Conservation (phyloP, 2,329 filamentous ascomycete species). For the Claviceps spartinae region DNA sequence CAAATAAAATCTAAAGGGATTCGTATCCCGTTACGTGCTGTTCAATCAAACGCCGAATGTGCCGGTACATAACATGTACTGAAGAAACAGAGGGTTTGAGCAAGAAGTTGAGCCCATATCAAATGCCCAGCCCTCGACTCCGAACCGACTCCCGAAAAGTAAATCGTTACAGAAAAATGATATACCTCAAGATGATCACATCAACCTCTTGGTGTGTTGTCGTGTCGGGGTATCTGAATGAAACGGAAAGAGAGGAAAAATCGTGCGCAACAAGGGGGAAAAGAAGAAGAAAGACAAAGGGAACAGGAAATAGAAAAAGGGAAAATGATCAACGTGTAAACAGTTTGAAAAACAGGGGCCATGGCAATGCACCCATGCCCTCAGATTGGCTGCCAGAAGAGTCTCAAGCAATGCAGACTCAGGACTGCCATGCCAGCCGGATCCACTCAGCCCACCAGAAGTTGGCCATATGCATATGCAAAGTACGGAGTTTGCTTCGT, state of each 20-base stretch:
- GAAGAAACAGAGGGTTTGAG: not conserved
- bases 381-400: no score
- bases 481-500: constrained; percentile 35
- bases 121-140: not conserved
- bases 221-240: constrained; percentile 27
- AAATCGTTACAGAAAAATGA: constrained; percentile 7
- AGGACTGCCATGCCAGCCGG: not conserved
- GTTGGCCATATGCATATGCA: constrained; percentile 35
- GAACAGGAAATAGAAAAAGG: constrained; percentile 9
- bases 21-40: not conserved
- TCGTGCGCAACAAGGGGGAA: constrained; percentile 18
- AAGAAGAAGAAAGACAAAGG: constrained; percentile 10
- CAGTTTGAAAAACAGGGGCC: constrained; percentile 4
- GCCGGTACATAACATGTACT: constrained; percentile 22
- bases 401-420: not conserved
- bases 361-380: no score
- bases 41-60: constrained; percentile 15
- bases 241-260: constrained; percentile 16
- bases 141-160: not conserved
- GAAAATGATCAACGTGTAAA: constrained; percentile 11
- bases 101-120: not conserved
- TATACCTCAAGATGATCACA: constrained; percentile 13
- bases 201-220: constrained; percentile 18
- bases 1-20: not conserved
- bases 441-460: constrained; percentile 37